Evolutionary conservation across 177 flowering plant genomes (phyloP).

Genomic region (Vitis hybrid): DNA sequence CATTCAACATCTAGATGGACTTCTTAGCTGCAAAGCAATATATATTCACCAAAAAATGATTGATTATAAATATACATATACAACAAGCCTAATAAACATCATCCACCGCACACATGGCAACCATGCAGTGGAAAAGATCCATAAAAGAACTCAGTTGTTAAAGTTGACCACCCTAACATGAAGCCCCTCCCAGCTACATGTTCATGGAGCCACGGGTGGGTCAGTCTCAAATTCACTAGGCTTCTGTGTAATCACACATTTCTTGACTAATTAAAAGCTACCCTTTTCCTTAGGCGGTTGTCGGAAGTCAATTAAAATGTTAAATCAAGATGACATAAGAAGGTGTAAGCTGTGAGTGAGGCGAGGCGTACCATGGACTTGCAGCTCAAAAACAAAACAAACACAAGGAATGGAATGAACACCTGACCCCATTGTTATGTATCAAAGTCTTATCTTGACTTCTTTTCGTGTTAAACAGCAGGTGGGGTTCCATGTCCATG

Average conservation of each 20-base stretch:
- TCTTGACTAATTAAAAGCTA: not conserved
- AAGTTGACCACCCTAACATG: too few species aligned
- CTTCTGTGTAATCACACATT: not conserved
- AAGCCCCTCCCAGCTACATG: not conserved
- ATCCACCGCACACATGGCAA: too few species aligned
- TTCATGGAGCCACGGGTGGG: not conserved
- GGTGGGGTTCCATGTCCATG: not conserved
- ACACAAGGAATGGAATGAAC: conserved; percentile 4
- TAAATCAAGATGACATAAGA: conserved; percentile 7
- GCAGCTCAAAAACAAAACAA: conserved; percentile 11
- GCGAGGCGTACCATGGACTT: conserved; percentile 2
- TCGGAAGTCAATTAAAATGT: conserved; percentile 3
- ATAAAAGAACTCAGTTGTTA: too few species aligned
- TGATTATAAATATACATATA: not conserved
- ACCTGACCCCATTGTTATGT: not conserved
- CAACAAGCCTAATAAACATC: too few species aligned
- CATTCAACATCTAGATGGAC: not conserved
- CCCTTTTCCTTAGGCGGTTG: not conserved
- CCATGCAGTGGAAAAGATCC: too few species aligned
- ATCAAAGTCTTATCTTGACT: not conserved
- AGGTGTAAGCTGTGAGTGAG: not conserved
- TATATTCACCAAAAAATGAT: conserved; percentile 1
- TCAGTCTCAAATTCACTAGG: not conserved
- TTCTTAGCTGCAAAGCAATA: conserved; percentile 14
- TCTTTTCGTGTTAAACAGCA: not conserved